phyloP scores from a whole-genome alignment of 768 basidiomycete species.

The Clathrus columnatus region DNA sequence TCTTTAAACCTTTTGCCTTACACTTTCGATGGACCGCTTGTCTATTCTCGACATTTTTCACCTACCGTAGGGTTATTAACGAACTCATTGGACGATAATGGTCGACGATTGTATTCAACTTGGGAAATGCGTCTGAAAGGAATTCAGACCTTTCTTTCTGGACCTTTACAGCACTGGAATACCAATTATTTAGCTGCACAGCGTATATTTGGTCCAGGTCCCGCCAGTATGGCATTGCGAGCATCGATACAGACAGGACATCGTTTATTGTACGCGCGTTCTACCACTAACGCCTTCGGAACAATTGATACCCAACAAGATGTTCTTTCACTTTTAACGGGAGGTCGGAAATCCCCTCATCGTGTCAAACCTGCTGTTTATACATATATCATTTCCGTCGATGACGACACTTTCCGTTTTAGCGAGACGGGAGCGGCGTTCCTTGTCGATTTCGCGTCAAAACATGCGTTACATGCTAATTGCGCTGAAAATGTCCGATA shows the following conservation, averaged over 20 bases:
- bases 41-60: constrained; percentile 62
- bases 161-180: constrained; percentile 60
- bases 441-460: constrained; percentile 79
- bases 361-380: constrained; percentile 77
- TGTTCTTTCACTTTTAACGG: constrained; percentile 43
- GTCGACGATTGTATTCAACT: constrained; percentile 61
- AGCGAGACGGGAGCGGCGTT: constrained; percentile 84
- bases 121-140: constrained; percentile 68
- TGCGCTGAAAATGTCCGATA: constrained; percentile 61
- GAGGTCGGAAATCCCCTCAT: constrained; percentile 27
- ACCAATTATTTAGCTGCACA: constrained; percentile 58
- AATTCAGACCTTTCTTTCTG: constrained; percentile 49
- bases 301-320: constrained; percentile 42
- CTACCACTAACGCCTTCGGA: constrained; percentile 53
- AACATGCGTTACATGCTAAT: constrained; percentile 79
- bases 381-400: constrained; percentile 72
- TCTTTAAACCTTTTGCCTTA: constrained; percentile 35
- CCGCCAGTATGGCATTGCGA: constrained; percentile 53
- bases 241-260: constrained; percentile 66
- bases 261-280: constrained; percentile 64
- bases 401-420: constrained; percentile 72
- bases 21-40: constrained; percentile 65
- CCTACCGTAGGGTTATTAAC: constrained; percentile 61
- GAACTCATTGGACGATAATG: constrained; percentile 34
- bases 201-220: constrained; percentile 53